phyloP scores from a whole-genome alignment of 345 rosid genomes.

The Turnera subulata region DNA sequence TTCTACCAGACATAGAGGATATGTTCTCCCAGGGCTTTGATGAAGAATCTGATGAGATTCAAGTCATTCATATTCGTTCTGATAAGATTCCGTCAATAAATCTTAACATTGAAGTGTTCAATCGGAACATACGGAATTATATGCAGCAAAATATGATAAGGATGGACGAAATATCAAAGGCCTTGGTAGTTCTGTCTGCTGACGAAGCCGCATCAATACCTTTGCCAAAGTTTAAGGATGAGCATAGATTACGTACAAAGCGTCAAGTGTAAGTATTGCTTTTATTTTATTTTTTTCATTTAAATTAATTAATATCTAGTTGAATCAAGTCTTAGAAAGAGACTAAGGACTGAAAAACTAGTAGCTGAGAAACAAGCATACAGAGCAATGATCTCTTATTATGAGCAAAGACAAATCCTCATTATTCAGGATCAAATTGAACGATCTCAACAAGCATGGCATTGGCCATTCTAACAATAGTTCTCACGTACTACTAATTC shows the following conservation, averaged over 20 bases:
- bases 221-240: too few species aligned
- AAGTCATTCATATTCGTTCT: too few species aligned
- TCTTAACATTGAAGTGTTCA: constrained; percentile 56
- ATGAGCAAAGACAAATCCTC: neutral
- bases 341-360: constrained; percentile 57
- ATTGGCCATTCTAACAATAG: too few species aligned
- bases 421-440: constrained; percentile 11
- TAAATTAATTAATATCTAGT: too few species aligned
- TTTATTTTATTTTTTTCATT: too few species aligned
- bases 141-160: constrained; percentile 63
- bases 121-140: constrained; percentile 48
- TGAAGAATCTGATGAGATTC: too few species aligned
- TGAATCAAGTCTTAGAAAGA: too few species aligned
- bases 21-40: constrained; percentile 43
- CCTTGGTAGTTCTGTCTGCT: constrained; percentile 76
- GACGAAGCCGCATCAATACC: constrained; percentile 44
- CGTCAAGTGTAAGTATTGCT: too few species aligned
- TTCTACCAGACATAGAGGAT: constrained; percentile 70
- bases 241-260: too few species aligned
- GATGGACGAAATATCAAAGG: constrained; percentile 74
- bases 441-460: too few species aligned
- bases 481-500: too few species aligned
- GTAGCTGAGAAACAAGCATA: constrained; percentile 94
- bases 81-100: constrained; percentile 75
- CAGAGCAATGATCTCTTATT: constrained; percentile 53